Percentiles rank a stretch among this genome's conserved stretches.
Conservation (phyloP, 2,329 filamentous ascomycete species). For the Fusarium longipes region DNA sequence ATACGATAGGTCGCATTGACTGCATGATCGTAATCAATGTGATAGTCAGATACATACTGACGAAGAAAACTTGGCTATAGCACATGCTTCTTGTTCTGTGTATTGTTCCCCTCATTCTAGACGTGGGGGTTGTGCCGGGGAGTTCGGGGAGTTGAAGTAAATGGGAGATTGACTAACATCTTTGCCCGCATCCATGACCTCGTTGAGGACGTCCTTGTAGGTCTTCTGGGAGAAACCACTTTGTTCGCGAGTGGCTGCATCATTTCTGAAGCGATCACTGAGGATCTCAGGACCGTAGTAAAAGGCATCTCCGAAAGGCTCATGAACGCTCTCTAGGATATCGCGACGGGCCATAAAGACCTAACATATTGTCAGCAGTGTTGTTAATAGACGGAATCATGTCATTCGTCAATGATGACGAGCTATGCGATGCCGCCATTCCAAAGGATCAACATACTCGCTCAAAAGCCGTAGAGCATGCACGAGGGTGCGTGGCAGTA, state of each 20-base stretch:
- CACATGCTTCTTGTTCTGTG: constrained; percentile 12
- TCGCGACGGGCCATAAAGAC: constrained; percentile 96
- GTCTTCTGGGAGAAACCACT: constrained; percentile 78
- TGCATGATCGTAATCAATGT: constrained; percentile 1
- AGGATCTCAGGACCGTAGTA: constrained; percentile 95
- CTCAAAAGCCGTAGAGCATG: constrained; percentile 97
- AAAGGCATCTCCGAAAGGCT: constrained; percentile 96
- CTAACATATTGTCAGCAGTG: constrained; percentile 56
- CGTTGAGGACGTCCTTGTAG: constrained; percentile 80
- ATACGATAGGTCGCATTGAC: constrained; percentile 9
- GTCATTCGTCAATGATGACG: neutral
- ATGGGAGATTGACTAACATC: constrained; percentile 67
- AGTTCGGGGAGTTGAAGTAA: constrained; percentile 36
- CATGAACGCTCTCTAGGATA: constrained; percentile 84
- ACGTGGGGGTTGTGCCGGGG: constrained; percentile 26
- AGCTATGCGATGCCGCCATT: neutral
- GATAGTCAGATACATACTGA: neutral
- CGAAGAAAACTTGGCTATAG: constrained; percentile 8
- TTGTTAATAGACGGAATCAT: neutral
- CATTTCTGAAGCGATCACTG: constrained; percentile 79
- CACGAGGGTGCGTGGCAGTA: constrained; percentile 91
- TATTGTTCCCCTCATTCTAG: constrained; percentile 21
- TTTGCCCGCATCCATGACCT: constrained; percentile 76
- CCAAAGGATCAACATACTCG: constrained; percentile 67
- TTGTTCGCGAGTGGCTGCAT: constrained; percentile 64